Base-by-base conservation (phyloP, 1,139 yeast species). In the Taphrina populina region DNA sequence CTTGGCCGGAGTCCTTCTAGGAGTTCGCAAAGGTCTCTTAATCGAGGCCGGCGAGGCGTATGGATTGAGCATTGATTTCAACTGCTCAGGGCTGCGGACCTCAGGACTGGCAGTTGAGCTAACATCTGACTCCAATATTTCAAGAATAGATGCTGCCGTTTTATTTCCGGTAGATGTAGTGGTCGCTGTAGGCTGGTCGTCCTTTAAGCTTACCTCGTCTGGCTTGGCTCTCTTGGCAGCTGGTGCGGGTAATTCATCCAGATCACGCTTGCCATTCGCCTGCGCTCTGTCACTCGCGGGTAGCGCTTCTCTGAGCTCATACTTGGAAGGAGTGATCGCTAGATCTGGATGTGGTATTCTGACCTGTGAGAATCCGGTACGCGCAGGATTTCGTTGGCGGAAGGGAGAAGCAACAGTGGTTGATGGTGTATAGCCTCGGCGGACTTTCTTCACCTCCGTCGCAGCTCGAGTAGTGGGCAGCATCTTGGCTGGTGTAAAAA, bases 81-180 rank as follows among this genome's bases (percentile, higher is more conserved):
- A 15, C 6, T 49, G 33, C 15, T 49, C 36, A 23, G 39, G 30
- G 15, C 29, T n/a, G 10, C 21, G 29, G 15, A n/a, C 23, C 5
- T 27, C 26, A 19, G 36, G 8, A 2, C 32, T 32, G 1, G 11
- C 29, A 20, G 3, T 10, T n/a, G 10, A 27, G 5, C 4, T 13
- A 10, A 29, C 17, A 5, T 37, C 54, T n/a, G 35, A 19, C 19
- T 46, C 30, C 33, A 49, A n/a, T 13, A 49, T 49, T 17, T 40
- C 54, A 3, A 49, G 39, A 21, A 49, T 49, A 7, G 54, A 49
- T 21, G 54, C 54, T 15, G 54, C 54, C 3, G 56, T 52, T 17
- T n/a, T 35, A 15, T 13, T 21, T n/a, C 49, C 56, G 7, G 56
- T 41, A n/a, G 33, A 15, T 6, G n/a, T 11, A 13, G 26, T 20